Evolutionary conservation across 2,329 filamentous ascomycete genomes (phyloP), one percentile per base, ranked within the genome.

Genomic region (Pseudohalonectria lignicola): DNA sequence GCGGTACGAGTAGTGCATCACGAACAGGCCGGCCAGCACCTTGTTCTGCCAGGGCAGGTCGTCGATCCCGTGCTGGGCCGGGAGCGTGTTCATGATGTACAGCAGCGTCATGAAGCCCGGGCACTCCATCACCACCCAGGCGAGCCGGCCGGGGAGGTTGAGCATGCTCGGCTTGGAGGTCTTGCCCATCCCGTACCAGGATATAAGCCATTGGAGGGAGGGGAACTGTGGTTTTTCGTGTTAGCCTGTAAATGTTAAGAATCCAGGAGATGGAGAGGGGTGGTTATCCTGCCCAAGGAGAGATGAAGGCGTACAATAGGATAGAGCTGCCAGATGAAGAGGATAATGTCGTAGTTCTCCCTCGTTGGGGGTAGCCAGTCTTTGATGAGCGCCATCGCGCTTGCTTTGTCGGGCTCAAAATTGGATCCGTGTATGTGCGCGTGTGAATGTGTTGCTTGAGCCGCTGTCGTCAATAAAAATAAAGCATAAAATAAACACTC

Each of bases 131-230:
- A 79, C 74, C 40, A 83, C 71, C 92, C 92, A 98, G 41, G 77
- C 87, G 45, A 86, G 65, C 49, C 84, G 85, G 43, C 92, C 92
- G 2, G 88, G 85, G n/a, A 96, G 60, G 61, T 98, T 98, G 55
- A 92, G 66, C 11, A 63, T 63, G 49, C 82, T 87, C 3, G 69
- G 53, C 15, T 78, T 71, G 4, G 86, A 94, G 3, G 88, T 94
- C 62, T 96, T 96, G 57, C 92, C 92, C 66, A 90, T 86, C 36
- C 85, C 85, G 57, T 95, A 92, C 72, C 76, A 94, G 39, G 76
- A 71, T n/a, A 71, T 63, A 40, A 79, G 42, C 80, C 82, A 93
- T 75, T 94, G 87, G 17, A 75, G 37, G 2, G 76, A 71, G 0
- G 79, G 79, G 45, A 86, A 53, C 86, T 94, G 43, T 6, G 11